Percentiles rank a stretch among this genome's conserved stretches.
phyloP scores from a whole-genome alignment of 2,329 filamentous ascomycete genomes.

The Phialemonium atrogriseum region DNA sequence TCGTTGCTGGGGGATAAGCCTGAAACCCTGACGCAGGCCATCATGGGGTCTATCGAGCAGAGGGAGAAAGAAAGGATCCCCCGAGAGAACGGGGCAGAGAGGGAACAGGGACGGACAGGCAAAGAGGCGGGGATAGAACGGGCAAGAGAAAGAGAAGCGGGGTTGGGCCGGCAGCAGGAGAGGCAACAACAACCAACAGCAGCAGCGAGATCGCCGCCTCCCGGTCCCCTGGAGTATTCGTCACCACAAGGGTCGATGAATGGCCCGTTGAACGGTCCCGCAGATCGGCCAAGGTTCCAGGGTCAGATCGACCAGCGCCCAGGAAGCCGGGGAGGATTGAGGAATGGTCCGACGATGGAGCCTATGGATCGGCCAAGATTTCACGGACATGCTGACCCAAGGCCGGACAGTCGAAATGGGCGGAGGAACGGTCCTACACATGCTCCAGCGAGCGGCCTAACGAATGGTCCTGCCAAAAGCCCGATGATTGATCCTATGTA shows the following conservation, averaged over 20 bases:
- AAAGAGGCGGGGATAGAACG: constrained; percentile 14
- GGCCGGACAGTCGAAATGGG: constrained; percentile 1
- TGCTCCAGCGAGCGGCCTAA: neutral
- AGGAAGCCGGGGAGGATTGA: neutral
- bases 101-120: constrained; percentile 14
- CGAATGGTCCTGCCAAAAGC: constrained; percentile 1
- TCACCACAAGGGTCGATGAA: neutral
- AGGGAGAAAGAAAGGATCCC: constrained; percentile 11
- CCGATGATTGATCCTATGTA: neutral
- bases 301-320: constrained; percentile 2
- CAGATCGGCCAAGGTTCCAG: neutral
- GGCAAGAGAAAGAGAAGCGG: constrained; percentile 12
- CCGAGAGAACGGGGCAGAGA: constrained; percentile 7
- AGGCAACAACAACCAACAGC: neutral
- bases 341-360: constrained; percentile 1
- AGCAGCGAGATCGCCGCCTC: neutral
- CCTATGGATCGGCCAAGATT: neutral
- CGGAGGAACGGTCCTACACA: constrained; percentile 1
- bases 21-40: constrained; percentile 16
- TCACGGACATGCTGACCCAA: constrained; percentile 1
- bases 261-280: neutral
- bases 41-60: constrained; percentile 15
- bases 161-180: constrained; percentile 5
- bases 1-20: constrained; percentile 22
- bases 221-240: neutral